Base-by-base conservation (phyloP, 768 basidiomycete species). In the Pleurotus pulmonarius region DNA sequence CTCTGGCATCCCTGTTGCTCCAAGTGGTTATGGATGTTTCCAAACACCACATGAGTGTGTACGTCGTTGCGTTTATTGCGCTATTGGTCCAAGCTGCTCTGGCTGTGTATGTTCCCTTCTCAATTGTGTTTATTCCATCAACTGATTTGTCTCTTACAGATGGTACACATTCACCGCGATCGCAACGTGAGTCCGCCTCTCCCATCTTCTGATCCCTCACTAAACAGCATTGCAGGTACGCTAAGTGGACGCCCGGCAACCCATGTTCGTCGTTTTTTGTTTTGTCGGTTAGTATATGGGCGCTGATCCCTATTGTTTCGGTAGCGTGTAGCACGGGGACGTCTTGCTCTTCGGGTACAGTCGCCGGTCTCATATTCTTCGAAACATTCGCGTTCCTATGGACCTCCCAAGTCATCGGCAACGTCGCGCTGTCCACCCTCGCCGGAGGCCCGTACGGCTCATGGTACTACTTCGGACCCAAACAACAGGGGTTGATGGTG, bases 401-500 rank as follows among this genome's bases (percentile, higher is more conserved):
- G 92, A 87, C 85, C 15, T 90, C 87, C 0, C 88, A 91, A 70
- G 89, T 92, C 43, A 83, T 90, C 49, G 84, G 81, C 29, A 92
- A 92, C 61, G 83, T 93, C 40, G 79, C 88, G 0, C 76, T 93
- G 20, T 83, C 88, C 29, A 92, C 90, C 3, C 80, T 93, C 26
- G 88, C 90, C 5, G 91, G 91, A 37, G 91, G 92, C 24, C 82
- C 85, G 3, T 90, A 82, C 61, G 88, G 87, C 44, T 75, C 78
- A 39, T 88, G 90, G 90, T 92, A 92, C 67, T 93, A 93, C 72
- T 92, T 91, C 63, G 90, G 92, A 4, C 88, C 90, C 9, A 77
- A 79, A 16, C 79, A 81, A 2, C 72, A 80, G 57, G 85, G 86
- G 11, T 69, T 82, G 55, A 86, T 88, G 86, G 84, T 84, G 61